phyloP scores from a whole-genome alignment of 768 basidiomycete species.

The Rhodosporidiobolus sp. region DNA sequence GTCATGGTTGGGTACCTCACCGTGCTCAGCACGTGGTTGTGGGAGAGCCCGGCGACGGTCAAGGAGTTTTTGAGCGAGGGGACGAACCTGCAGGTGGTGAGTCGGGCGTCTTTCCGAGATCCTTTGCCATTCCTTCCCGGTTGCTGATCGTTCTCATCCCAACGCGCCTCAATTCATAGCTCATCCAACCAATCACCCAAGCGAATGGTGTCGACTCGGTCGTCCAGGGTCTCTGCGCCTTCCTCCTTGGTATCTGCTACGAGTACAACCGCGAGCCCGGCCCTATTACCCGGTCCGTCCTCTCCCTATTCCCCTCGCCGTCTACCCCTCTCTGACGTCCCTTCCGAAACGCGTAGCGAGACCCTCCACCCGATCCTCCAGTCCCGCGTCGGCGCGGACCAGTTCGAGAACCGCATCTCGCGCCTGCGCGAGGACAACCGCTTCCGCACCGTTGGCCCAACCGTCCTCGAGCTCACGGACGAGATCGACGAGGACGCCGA shows the following conservation, averaged over 20 bases:
- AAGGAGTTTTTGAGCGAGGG: conserved; percentile 80
- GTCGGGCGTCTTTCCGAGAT: conserved; percentile 47
- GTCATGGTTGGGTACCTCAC: conserved; percentile 80
- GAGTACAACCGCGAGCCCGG: conserved; percentile 95
- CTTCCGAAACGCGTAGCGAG: conserved; percentile 53
- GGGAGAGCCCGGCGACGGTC: conserved; percentile 88
- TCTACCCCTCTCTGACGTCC: background rate
- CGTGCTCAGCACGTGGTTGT: conserved; percentile 85
- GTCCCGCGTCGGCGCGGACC: conserved; percentile 78
- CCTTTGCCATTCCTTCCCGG: background rate
- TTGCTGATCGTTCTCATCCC: too few species aligned
- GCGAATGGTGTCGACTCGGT: conserved; percentile 76
- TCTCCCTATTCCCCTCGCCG: background rate
- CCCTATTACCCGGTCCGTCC: conserved; percentile 78
- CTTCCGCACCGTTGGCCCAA: conserved; percentile 84
- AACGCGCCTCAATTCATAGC: conserved; percentile 52
- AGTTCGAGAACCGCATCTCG: conserved; percentile 78
- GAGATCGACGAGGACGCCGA: conserved; percentile 34
- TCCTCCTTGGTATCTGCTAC: conserved; percentile 88
- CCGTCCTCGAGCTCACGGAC: conserved; percentile 62
- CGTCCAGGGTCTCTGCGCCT: conserved; percentile 84
- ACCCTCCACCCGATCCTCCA: conserved; percentile 86
- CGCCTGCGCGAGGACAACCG: conserved; percentile 86
- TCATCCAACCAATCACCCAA: conserved; percentile 93
- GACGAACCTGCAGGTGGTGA: conserved; percentile 82